Conservation (phyloP, 73 alveolate species). For the Paramecium sonneborni region DNA sequence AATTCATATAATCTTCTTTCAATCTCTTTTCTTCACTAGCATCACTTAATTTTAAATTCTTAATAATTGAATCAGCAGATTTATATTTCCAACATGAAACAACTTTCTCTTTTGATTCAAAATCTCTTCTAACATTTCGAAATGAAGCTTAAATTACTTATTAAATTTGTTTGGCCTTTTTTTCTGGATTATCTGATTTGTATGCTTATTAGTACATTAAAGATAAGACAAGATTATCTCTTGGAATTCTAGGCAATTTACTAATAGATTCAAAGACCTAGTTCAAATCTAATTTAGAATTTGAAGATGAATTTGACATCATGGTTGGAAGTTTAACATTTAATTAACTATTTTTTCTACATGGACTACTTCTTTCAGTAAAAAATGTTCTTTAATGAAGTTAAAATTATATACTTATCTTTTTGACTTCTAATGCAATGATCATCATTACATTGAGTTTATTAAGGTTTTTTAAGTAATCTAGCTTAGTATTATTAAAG, state of each 20-base stretch:
- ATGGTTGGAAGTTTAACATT: neutral
- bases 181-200: constrained; percentile 31
- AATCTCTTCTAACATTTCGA: constrained; percentile 16
- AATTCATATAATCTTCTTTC: constrained; percentile 15
- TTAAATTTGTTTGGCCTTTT: constrained; percentile 35
- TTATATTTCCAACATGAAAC: neutral
- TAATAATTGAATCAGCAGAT: neutral
- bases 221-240: constrained; percentile 34
- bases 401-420: neutral
- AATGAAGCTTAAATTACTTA: constrained; percentile 40
- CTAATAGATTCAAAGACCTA: constrained; percentile 27
- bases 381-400: neutral
- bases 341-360: neutral
- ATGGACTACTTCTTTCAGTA: neutral
- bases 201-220: constrained; percentile 33
- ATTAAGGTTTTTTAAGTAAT: constrained; percentile 23
- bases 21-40: constrained; percentile 2
- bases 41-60: constrained; percentile 3
- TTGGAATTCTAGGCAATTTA: constrained; percentile 18
- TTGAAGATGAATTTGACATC: neutral
- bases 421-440: neutral
- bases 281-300: neutral
- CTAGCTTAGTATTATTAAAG: constrained; percentile 24
- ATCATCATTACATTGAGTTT: constrained; percentile 30
- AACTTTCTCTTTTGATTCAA: neutral